phyloP scores from a whole-genome alignment of 2,329 filamentous ascomycete genomes.

The Aspergillus carbonarius region DNA sequence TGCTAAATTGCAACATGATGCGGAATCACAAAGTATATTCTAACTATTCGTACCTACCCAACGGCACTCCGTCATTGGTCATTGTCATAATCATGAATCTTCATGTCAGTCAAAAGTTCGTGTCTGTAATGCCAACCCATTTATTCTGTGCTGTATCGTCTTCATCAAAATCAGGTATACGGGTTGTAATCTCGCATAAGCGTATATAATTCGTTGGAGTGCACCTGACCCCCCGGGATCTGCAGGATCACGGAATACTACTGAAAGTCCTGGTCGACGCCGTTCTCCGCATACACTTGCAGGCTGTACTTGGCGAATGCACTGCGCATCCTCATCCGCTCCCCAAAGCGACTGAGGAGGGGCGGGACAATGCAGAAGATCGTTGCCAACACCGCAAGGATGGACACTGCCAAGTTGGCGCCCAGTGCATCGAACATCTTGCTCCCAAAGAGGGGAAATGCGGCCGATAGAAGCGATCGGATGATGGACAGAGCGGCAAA shows the following conservation, averaged over 20 bases:
- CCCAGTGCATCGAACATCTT: slow-evolving; percentile 42
- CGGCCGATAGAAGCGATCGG: slow-evolving; percentile 37
- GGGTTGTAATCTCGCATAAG: too few species aligned
- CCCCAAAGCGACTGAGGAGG: background rate
- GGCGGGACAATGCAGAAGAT: background rate
- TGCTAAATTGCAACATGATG: too few species aligned
- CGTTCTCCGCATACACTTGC: background rate
- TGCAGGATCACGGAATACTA: background rate
- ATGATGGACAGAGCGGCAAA: slow-evolving; percentile 43
- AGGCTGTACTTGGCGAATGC: background rate
- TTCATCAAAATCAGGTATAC: too few species aligned
- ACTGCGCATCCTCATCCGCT: background rate
- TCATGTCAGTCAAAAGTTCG: too few species aligned
- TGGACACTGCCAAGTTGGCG: slow-evolving; percentile 36
- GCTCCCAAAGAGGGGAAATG: slow-evolving; percentile 40
- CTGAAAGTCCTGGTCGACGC: background rate
- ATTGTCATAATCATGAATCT: too few species aligned
- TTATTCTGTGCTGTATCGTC: too few species aligned
- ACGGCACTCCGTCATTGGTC: too few species aligned
- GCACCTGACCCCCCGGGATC: background rate
- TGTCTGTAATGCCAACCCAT: too few species aligned
- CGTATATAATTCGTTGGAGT: too few species aligned
- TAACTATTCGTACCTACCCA: too few species aligned
- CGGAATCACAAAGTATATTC: too few species aligned
- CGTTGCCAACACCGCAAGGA: slow-evolving; percentile 39